Base-by-base conservation (phyloP, 768 basidiomycete genomes). In the Scleroderma bovista region DNA sequence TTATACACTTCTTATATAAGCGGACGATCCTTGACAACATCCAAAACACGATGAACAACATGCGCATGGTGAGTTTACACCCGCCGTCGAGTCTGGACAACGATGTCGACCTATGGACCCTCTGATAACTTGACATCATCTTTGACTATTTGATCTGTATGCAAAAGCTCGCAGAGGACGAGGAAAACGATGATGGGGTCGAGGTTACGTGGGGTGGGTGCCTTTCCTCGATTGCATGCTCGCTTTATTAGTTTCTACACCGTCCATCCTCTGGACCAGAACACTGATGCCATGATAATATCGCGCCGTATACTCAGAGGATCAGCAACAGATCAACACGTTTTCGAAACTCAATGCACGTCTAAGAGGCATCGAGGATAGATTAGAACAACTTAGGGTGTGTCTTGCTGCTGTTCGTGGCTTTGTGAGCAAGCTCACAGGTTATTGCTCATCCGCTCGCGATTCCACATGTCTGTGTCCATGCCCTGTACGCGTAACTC, bases 281-380 rank as follows among this genome's bases (percentile, higher is more conserved):
- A 29, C 26, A 29, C 26, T 29, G 26, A 29, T n/a, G n/a, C n/a
- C 26, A 29, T 29, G 26, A 29, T 29, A 29, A 29, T 29, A 9
- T 9, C 26, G 26, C 26, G 26, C 23, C 13, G 3, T 19, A 13
- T 20, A 22, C 29, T 37, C 58, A 86, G 81, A 81, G 75, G 91
- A 93, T 65, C 93, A 97, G 66, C 84, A 93, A 57, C 80, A 81
- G 24, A 97, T 97, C 70, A 95, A 86, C 69, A 75, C 81, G 0
- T 96, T 97, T 65, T 95, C 93, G 0, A 94, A 92, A 65, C 74
- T 94, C 34, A 96, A 95, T 59, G 84, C 83, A 8, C 81, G 93
- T 42, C 67, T 89, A 51, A 76, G 81, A 7, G 74, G 75, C 23
- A 74, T 92, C 33, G 82, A 89, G 58, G 88, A 85, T 53, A 83